phyloP scores from a whole-genome alignment of 2,329 filamentous ascomycete genomes.

The Cercospora nicotianae region DNA sequence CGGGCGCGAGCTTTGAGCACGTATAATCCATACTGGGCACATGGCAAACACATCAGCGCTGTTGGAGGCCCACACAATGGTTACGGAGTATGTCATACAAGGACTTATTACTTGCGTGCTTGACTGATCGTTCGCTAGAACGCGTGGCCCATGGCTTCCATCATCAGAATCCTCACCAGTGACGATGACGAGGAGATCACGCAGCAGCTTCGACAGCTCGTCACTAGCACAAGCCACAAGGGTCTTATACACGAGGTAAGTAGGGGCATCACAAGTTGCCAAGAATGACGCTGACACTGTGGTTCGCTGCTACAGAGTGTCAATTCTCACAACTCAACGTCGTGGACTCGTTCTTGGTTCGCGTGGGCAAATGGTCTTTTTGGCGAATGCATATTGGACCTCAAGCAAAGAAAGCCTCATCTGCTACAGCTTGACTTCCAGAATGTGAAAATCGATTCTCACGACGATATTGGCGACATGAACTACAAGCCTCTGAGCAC shows the following conservation, averaged over 20 bases:
- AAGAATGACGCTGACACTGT: neutral
- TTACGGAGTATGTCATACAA: constrained; percentile 29
- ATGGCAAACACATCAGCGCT: constrained; percentile 48
- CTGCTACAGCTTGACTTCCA: constrained; percentile 19
- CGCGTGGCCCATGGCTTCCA: constrained; percentile 44
- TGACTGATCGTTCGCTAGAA: neutral
- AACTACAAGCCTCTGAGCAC: constrained; percentile 13
- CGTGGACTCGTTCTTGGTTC: constrained; percentile 52
- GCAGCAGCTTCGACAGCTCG: constrained; percentile 44
- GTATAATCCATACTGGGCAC: constrained; percentile 51
- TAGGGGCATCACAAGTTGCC: neutral
- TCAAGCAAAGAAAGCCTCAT: constrained; percentile 24
- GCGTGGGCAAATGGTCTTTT: constrained; percentile 46
- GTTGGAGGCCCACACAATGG: constrained; percentile 51
- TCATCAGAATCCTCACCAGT: constrained; percentile 50
- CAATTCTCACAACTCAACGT: constrained; percentile 44
- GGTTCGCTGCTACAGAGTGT: constrained; percentile 37
- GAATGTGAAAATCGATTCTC: neutral
- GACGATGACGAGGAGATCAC: constrained; percentile 47
- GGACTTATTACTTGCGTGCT: constrained; percentile 43
- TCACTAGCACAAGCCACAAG: constrained; percentile 47
- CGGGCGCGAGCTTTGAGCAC: constrained; percentile 44
- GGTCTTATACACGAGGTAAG: constrained; percentile 49
- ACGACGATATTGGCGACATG: constrained; percentile 17
- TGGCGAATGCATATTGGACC: constrained; percentile 24